Conservation (phyloP, 73 alveolate species). For the Paramecium octaurelia region DNA sequence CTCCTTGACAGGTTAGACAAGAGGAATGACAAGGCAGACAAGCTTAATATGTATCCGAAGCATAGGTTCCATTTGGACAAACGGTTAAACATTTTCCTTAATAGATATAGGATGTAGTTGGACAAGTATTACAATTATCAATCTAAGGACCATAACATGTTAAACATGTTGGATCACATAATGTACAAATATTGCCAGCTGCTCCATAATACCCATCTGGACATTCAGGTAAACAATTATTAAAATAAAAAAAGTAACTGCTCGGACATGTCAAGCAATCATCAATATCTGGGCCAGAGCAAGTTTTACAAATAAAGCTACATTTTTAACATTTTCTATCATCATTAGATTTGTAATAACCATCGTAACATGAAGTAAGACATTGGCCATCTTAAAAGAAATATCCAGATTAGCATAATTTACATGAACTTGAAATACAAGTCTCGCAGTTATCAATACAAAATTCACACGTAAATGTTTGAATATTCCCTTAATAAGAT, state of each 20-base stretch:
- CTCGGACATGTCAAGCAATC: not conserved
- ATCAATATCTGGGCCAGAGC: not conserved
- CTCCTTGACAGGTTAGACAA: conserved; percentile 10
- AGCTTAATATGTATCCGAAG: not conserved
- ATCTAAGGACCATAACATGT: not conserved
- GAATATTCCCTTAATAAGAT: not conserved
- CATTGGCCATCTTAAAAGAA: not conserved
- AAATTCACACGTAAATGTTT: not conserved
- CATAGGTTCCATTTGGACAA: not conserved
- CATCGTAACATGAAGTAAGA: not conserved
- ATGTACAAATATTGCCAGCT: not conserved
- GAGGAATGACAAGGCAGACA: not conserved
- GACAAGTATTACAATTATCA: not conserved
- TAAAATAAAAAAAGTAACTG: not conserved
- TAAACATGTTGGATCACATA: not conserved
- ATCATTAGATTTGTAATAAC: not conserved
- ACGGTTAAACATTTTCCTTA: not conserved
- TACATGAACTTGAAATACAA: not conserved
- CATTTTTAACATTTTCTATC: not conserved
- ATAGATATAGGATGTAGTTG: not conserved
- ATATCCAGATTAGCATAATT: not conserved
- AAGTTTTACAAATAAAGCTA: not conserved
- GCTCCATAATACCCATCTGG: not conserved
- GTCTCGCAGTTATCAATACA: not conserved
- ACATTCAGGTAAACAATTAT: conserved; percentile 4